Conservation (phyloP, 352 stramenopile species). For the Phytophthora niederhauseri region DNA sequence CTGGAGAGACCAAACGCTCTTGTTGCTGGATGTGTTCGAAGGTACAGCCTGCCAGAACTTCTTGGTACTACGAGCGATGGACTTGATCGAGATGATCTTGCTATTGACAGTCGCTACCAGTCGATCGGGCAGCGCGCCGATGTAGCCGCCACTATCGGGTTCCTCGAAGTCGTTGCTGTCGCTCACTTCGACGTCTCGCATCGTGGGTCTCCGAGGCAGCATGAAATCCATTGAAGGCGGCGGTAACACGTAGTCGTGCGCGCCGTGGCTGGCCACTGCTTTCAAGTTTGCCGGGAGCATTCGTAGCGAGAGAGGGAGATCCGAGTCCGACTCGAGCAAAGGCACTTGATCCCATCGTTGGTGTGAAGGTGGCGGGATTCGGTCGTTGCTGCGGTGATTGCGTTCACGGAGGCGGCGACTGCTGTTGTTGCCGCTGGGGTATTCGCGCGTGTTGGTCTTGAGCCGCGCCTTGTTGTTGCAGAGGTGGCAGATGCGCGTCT, state of each 20-base stretch:
- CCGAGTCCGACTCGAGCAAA: conserved; percentile 19
- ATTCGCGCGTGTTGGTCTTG: conserved; percentile 38
- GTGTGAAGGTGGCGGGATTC: conserved; percentile 21
- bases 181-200: conserved; percentile 13
- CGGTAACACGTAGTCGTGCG: conserved; percentile 15
- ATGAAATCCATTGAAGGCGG: conserved; percentile 21
- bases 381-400: conserved; percentile 13
- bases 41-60: conserved; percentile 27
- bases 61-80: conserved; percentile 39
- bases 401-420: background rate
- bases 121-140: conserved; percentile 31
- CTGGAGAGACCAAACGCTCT: conserved; percentile 23
- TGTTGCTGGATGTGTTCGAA: conserved; percentile 17
- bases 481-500: conserved; percentile 71
- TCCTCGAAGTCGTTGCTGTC: conserved; percentile 34
- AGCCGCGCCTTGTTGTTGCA: conserved; percentile 61
- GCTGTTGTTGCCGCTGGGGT: conserved; percentile 32
- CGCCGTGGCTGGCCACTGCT: conserved; percentile 11
- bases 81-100: conserved; percentile 73
- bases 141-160: conserved; percentile 29
- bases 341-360: conserved; percentile 30
- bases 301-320: conserved; percentile 16
- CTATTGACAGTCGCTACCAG: conserved; percentile 24
- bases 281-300: conserved; percentile 25
- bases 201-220: conserved; percentile 18